These are phyloP conservation scores for Sugiyamaella valdiviana DNA, from an alignment of 805 yeast species.

Conservation along the genomic window DNA sequence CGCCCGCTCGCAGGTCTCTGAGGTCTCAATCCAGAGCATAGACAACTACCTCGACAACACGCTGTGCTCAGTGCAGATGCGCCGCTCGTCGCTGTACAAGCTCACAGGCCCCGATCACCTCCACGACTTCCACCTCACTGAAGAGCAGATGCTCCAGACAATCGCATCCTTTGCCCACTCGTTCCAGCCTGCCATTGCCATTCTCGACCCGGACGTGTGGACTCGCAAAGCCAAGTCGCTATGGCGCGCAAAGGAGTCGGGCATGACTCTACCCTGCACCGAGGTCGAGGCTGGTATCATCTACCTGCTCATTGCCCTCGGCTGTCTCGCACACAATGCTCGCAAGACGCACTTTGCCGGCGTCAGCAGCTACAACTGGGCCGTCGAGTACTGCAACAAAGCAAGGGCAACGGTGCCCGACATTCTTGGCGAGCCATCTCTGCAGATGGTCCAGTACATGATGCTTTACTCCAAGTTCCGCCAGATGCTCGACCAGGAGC, in stretches of 20 bases:
- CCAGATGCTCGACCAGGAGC: conserved; percentile 8
- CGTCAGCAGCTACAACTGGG: conserved; percentile 11
- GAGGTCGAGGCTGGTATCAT: conserved; percentile 12
- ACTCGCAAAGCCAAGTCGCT: conserved; percentile 12
- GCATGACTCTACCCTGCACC: neutral
- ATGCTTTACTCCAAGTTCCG: conserved; percentile 7
- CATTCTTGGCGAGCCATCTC: conserved; percentile 11
- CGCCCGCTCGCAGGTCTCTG: neutral
- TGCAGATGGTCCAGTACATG: conserved; percentile 10
- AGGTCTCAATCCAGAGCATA: neutral
- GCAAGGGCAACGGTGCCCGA: conserved; percentile 14
- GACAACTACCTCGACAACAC: neutral
- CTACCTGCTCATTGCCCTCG: conserved; percentile 12
- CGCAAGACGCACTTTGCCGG: conserved; percentile 11
- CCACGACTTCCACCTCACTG: conserved; percentile 14
- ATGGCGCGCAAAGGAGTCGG: conserved; percentile 16
- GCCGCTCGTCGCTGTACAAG: neutral
- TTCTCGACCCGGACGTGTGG: conserved; percentile 16
- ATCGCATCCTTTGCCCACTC: conserved; percentile 8
- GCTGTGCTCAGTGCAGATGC: neutral
- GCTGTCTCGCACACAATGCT: conserved; percentile 11
- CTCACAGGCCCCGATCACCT: neutral
- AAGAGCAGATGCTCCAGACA: conserved; percentile 19
- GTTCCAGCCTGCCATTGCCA: conserved; percentile 9
- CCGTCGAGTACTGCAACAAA: conserved; percentile 13